Evolutionary conservation across 768 basidiomycete genomes (phyloP), one percentile per base, ranked within the genome.

Genomic region (Neoboletus magnificus): DNA sequence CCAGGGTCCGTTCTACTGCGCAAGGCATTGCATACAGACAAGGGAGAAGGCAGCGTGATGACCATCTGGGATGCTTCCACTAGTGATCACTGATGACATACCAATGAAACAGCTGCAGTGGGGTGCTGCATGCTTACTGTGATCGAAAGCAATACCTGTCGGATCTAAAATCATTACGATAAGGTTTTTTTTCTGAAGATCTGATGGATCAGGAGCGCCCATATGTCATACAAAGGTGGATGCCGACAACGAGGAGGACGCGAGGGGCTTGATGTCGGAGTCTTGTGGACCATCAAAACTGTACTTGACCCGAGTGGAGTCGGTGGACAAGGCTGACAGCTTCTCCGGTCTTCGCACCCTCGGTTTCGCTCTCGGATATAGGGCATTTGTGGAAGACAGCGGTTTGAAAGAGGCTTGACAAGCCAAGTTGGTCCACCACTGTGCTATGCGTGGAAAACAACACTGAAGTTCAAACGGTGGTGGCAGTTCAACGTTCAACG

Each of bases 181-280:
- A 53, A 43, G 25, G 16, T 29, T 20, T 1, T 1, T 50, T 35
- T 37, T 35, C 22, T n/a, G 44, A 29, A 6, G 30, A 20, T 32
- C 29, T 46, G 49, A 43, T 16, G 11, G 13, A 25, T 16, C 36
- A 35, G 39, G 23, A 58, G 50, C 55, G 44, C 53, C 54, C 0
- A 16, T 30, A 36, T 36, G 41, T 52, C 54, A 62, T 56, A 20
- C 29, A 25, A 32, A 27, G 20, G 37, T 20, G 23, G n/a, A 43
- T 16, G 18, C 27, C 29, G 25, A 43, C 58, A 56, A 55, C 45
- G 56, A 52, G 64, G 64, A 58, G 41, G 42, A 29, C 30, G 47
- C 39, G 51, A 60, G 56, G 55, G n/a, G 27, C 30, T 32, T 11
- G 4, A 23, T 25, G 12, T 27, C 27, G n/a, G 12, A 30, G 10